Base-by-base conservation (phyloP, 2,329 filamentous ascomycete genomes). In the Cercospora sp. region DNA sequence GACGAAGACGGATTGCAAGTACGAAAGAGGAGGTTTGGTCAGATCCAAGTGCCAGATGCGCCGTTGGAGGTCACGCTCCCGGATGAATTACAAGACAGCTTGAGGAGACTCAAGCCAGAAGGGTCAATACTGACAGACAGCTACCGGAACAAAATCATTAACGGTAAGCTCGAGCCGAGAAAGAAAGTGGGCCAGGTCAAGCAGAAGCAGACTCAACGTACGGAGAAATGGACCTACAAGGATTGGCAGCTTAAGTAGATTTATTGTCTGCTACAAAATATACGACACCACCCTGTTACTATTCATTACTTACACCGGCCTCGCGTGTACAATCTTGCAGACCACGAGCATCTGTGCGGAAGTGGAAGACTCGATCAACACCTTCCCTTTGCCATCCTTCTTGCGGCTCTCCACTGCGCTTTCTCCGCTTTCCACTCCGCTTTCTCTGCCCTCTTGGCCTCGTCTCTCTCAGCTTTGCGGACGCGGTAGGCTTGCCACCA, bases 201-300 rank as follows among this genome's bases (percentile, higher is more conserved):
- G 86, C 92, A 95, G 84, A 87, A 88, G 71, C 94, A 89, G 85
- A 89, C 84, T 73, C 92, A 91, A 79, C 81, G 89, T 62, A 97
- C 93, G 6, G 95, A 98, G 87, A 99, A 98, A 82, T 99, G 95
- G 95, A 89, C 90, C 55, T 92, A 97, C 84, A 99, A 99, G 85
- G 95, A 99, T 79, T 99, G 97, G 81, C 86, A 84, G 74, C 80
- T 91, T 64, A 74, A 72, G 68, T 76, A 73, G 58, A 31, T 45
- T 36, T 26, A 20, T 12, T 55, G 48, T 55, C 23, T 9, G 26
- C 8, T 55, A 30, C 16, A 5, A 55, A 13, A 13, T 26, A 3
- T n/a, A 16, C 26, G 13, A 16, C 23, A 55, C 2, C 26, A 3
- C 48, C 20, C 2, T 12, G 3, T 48, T 30, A 13, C 48, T 55